phyloP scores from a whole-genome alignment of 345 rosid genomes.

The Leavenworthia alabamica region DNA sequence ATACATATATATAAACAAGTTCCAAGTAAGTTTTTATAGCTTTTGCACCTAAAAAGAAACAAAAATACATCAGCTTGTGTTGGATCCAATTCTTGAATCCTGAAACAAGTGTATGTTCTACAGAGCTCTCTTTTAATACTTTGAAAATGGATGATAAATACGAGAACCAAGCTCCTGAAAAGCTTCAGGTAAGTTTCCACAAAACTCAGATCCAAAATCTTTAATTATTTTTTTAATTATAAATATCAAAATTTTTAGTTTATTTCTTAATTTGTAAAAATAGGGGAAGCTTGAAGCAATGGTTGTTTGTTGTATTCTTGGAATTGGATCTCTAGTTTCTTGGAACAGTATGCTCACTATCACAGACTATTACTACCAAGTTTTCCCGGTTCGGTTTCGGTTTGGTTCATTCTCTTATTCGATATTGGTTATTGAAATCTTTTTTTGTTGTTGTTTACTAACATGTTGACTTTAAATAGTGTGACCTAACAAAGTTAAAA shows the following conservation, averaged over 20 bases:
- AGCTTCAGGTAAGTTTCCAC: constrained; percentile 17
- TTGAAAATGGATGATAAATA: constrained; percentile 9
- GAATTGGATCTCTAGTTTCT: constrained; percentile 63
- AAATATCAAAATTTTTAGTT: constrained; percentile 9
- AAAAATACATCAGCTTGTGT: not conserved
- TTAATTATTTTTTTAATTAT: too few relatives aligned
- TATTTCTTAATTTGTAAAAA: not conserved
- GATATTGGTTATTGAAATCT: not conserved
- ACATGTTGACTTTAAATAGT: not conserved
- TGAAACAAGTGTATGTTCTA: constrained; percentile 57
- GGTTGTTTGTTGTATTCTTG: constrained; percentile 65
- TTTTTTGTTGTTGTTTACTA: not conserved
- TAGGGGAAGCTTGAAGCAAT: constrained; percentile 67
- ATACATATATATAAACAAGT: too few relatives aligned
- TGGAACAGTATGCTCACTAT: constrained; percentile 86
- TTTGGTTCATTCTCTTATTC: not conserved
- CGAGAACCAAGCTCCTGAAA: constrained; percentile 14
- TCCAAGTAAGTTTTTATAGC: not conserved
- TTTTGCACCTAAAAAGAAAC: not conserved
- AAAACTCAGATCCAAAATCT: not conserved
- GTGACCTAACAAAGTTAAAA: not conserved
- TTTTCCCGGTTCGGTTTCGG: constrained; percentile 48
- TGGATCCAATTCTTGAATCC: not conserved
- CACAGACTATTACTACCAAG: constrained; percentile 69
- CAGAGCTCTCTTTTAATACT: constrained; percentile 29